A percentile compares a stretch with the other conserved stretches of the same genome.
These are phyloP conservation scores for Saturnispora galanensis DNA, from an alignment of 805 yeast genomes.

Conservation along the genomic window DNA sequence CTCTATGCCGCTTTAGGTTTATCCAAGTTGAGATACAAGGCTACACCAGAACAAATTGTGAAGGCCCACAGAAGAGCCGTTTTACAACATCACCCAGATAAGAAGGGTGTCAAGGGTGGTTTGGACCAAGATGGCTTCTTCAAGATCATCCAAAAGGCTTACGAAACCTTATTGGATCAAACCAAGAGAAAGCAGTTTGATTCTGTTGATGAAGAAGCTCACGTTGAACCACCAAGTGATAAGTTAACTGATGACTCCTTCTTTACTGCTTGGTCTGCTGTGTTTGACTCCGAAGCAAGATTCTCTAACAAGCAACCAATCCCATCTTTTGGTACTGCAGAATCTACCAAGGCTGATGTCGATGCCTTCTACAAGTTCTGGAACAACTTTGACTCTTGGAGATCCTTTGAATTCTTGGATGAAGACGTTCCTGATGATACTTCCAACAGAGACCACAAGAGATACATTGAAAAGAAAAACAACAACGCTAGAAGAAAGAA, in stretches of 20 bases:
- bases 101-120: conserved; percentile 84
- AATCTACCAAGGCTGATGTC: conserved; percentile 67
- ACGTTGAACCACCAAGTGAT: conserved; percentile 71
- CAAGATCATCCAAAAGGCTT: conserved; percentile 96
- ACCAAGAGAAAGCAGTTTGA: conserved; percentile 86
- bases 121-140: conserved; percentile 92
- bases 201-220: conserved; percentile 86
- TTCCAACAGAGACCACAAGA: conserved; percentile 98
- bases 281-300: conserved; percentile 82
- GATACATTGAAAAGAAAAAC: conserved; percentile 96
- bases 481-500: conserved; percentile 92
- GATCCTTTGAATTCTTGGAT: conserved; percentile 93
- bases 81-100: conserved; percentile 95
- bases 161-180: conserved; percentile 80
- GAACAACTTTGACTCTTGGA: conserved; percentile 95
- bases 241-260: conserved; percentile 42
- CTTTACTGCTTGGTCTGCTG: conserved; percentile 86
- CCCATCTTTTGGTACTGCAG: conserved; percentile 64
- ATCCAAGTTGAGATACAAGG: conserved; percentile 81
- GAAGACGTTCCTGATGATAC: conserved; percentile 99
- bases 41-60: conserved; percentile 87
- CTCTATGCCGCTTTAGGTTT: conserved; percentile 94
- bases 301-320: conserved; percentile 89
- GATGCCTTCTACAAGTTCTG: conserved; percentile 86
- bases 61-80: conserved; percentile 97